phyloP scores from a whole-genome alignment of 2,329 filamentous ascomycete species.

The Drechslerella dactyloides region DNA sequence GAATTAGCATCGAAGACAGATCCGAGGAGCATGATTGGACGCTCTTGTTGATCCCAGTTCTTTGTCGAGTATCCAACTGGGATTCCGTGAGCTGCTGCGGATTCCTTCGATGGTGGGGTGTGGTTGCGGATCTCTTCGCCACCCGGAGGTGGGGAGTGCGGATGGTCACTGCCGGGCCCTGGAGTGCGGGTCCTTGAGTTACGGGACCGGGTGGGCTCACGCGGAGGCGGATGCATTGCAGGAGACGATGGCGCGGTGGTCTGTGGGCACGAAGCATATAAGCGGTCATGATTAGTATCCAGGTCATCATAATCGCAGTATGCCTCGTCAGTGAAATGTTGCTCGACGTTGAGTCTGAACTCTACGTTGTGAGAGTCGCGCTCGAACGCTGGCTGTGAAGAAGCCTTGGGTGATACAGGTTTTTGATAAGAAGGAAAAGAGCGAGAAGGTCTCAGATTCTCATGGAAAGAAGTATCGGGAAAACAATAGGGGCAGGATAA shows the following conservation, averaged over 20 bases:
- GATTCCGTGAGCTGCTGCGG: slow-evolving; percentile 74
- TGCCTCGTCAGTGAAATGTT: slow-evolving; percentile 40
- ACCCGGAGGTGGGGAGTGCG: slow-evolving; percentile 43
- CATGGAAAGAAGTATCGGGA: slow-evolving; percentile 49
- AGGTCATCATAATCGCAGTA: slow-evolving; percentile 47
- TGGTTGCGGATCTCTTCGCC: slow-evolving; percentile 49
- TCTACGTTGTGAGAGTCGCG: slow-evolving; percentile 51
- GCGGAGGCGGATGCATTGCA: slow-evolving; percentile 37
- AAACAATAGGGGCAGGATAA: slow-evolving; percentile 46
- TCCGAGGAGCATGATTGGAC: slow-evolving; percentile 90
- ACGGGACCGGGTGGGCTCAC: slow-evolving; percentile 40
- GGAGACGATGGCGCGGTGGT: slow-evolving; percentile 39
- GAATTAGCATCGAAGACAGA: slow-evolving; percentile 98
- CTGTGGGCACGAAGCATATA: slow-evolving; percentile 50
- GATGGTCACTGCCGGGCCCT: slow-evolving; percentile 45
- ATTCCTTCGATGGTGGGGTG: slow-evolving; percentile 38
- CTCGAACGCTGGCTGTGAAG: slow-evolving; percentile 44
- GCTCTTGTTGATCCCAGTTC: slow-evolving; percentile 96
- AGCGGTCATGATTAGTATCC: slow-evolving; percentile 50
- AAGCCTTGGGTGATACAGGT: slow-evolving; percentile 48
- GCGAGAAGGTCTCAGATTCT: slow-evolving; percentile 30
- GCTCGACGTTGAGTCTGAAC: slow-evolving; percentile 48
- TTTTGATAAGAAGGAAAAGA: slow-evolving; percentile 33
- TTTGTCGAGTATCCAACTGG: slow-evolving; percentile 91
- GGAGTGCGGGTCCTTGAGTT: slow-evolving; percentile 48